Conservation (phyloP, 768 basidiomycete genomes). For the Macrolepiota albuminosa region DNA sequence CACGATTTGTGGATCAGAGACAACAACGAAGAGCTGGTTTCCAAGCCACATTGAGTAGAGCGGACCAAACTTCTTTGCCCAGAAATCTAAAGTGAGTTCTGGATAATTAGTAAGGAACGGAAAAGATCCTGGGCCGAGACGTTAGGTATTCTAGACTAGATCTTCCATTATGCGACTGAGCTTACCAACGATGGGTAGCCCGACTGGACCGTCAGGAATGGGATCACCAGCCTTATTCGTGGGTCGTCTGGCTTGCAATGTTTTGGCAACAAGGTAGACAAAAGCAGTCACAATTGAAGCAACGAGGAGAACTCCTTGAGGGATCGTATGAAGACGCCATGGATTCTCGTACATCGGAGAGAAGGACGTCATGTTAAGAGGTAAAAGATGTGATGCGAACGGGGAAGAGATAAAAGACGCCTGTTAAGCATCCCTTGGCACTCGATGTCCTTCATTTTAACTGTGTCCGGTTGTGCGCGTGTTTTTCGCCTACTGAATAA, state of each 20-base stretch:
- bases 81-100: conserved; percentile 35
- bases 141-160: neutral
- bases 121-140: conserved; percentile 23
- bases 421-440: neutral
- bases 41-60: conserved; percentile 44
- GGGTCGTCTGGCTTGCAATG: conserved; percentile 7
- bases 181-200: conserved; percentile 19
- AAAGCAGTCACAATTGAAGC: conserved; percentile 22
- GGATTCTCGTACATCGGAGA: conserved; percentile 1
- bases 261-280: conserved; percentile 15
- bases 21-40: conserved; percentile 40
- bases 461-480: conserved; percentile 1
- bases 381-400: conserved; percentile 4
- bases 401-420: neutral
- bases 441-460: conserved; percentile 6
- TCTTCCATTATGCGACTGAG: neutral
- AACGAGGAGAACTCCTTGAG: conserved; percentile 17
- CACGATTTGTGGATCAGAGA: conserved; percentile 39
- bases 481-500: neutral
- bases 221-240: conserved; percentile 15
- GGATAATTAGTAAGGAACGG: conserved; percentile 37
- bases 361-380: conserved; percentile 12
- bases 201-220: conserved; percentile 19
- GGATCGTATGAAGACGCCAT: conserved; percentile 12
- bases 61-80: conserved; percentile 39